Percentiles rank a stretch among this genome's conserved stretches.
Evolutionary conservation across 1,284 basidiomycete genomes (phyloP).

Genomic region (Inonotus hispidus): DNA sequence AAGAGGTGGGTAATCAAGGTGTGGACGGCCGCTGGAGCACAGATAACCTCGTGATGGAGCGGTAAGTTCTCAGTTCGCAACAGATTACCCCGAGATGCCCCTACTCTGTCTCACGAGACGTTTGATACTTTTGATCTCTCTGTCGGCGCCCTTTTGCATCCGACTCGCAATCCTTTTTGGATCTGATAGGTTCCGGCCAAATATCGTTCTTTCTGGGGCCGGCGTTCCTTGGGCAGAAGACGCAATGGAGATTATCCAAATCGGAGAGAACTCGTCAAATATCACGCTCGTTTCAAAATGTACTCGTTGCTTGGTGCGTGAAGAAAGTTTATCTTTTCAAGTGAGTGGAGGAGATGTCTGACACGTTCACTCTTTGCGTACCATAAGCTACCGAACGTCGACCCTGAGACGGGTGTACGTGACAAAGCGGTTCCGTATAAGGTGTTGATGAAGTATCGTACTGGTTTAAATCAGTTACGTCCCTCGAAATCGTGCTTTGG

Average conservation of each 20-base stretch:
- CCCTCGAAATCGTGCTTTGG: conserved; percentile 56
- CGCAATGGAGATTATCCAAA: conserved; percentile 51
- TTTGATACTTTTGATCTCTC: background rate
- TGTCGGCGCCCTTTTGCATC: conserved; percentile 19
- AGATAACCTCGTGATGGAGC: conserved; percentile 51
- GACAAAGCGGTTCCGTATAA: conserved; percentile 72
- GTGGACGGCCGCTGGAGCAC: conserved; percentile 53
- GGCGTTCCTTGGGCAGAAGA: conserved; percentile 45
- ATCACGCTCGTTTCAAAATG: conserved; percentile 63
- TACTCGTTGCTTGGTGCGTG: conserved; percentile 62
- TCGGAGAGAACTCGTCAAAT: conserved; percentile 32
- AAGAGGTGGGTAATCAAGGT: conserved; percentile 49
- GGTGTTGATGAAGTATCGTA: conserved; percentile 62
- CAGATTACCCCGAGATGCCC: background rate
- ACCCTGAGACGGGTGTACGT: conserved; percentile 54
- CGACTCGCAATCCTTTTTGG: conserved; percentile 1
- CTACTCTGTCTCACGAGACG: conserved; percentile 6
- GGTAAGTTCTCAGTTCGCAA: conserved; percentile 34
- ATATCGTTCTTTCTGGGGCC: conserved; percentile 59
- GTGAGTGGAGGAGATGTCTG: too few species aligned
- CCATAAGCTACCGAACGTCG: conserved; percentile 64
- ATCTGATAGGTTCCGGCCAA: conserved; percentile 60
- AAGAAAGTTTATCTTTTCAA: background rate
- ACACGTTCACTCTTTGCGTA: background rate
- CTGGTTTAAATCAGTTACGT: conserved; percentile 42